Base-by-base conservation (phyloP, 305 asterid species). In the Ilex paraguariensis region DNA sequence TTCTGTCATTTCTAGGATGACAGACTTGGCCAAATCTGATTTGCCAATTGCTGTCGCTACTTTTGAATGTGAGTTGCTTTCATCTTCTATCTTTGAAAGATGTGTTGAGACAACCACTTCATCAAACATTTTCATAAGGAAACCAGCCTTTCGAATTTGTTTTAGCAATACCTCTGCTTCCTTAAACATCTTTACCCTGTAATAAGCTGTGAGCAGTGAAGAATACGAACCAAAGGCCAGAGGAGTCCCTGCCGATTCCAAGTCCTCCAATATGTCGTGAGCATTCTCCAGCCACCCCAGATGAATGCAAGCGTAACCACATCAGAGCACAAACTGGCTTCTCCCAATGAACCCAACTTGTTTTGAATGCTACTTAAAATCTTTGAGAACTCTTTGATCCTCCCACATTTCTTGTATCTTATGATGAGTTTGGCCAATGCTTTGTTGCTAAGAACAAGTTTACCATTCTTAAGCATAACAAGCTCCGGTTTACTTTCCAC, bases 271-370 rank as follows among this genome's bases (percentile, higher is more conserved):
- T 66, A 87, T 78, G 81, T 89, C 96, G 64, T 92, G 98, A 67
- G 98, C 97, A 61, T 91, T 84, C 71, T 85, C 90, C 36, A 87
- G 82, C 96, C 97, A 89, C 45, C 87, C 93, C 84, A 89, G 51
- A 69, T 73, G 53, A 56, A 87, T 73, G 66, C 91, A 89, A 45
- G 94, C 84, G 48, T 76, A 65, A 85, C 66, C 36, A 85, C 85
- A 75, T 75, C 85, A 51, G 77, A 66, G 70, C 77, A 84, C 13
- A n/a, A 79, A 56, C 73, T 63, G 57, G 11, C 44, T 67, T 70
- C 67, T 57, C 73, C 84, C 30, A 75, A 63, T 31, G 66, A 62
- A 56, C 54, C 66, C 33, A 70, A 52, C 75, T 65, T 80, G 57
- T 68, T 64, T 58, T 76, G 79, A 60, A 85, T 78, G 69, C 62